Evolutionary conservation across 2,329 filamentous ascomycete genomes (phyloP).

Genomic region (Magnaporthiopsis rhizophila): DNA sequence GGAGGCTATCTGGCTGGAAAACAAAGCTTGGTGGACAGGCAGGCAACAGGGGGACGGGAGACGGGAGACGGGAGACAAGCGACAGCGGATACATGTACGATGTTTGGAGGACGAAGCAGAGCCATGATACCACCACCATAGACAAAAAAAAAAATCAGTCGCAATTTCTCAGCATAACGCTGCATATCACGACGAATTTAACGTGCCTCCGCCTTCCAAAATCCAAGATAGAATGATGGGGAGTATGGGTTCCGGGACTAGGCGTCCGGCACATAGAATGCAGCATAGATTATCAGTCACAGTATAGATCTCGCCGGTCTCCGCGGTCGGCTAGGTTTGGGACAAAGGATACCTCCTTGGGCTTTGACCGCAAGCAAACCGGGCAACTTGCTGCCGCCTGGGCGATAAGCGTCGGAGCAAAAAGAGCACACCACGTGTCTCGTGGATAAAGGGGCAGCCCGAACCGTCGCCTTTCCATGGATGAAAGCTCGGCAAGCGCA

Average conservation of each 20-base stretch:
- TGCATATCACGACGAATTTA: not conserved
- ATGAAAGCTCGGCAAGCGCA: not conserved
- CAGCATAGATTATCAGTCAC: not conserved
- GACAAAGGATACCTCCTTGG: not conserved
- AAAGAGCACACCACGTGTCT: not conserved
- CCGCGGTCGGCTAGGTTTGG: not conserved
- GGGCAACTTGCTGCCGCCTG: not conserved
- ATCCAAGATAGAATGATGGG: not conserved
- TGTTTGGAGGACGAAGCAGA: not conserved
- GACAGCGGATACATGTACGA: not conserved
- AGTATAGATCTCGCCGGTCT: not conserved
- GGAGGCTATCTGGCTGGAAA: not conserved
- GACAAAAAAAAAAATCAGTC: not conserved
- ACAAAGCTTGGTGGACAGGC: not conserved
- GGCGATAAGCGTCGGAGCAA: not conserved
- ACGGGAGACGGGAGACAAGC: not conserved
- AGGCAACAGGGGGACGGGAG: not conserved
- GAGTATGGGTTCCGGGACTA: not conserved
- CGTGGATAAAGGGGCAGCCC: not conserved
- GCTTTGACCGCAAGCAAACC: not conserved
- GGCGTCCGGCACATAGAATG: not conserved
- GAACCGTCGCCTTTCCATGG: not conserved
- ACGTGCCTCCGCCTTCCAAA: not conserved
- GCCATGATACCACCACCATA: not conserved
- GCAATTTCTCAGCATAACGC: not conserved